Percentiles rank a stretch among this genome's conserved stretches.
These are phyloP conservation scores for Tylopilus orsonianus DNA, from an alignment of 1,284 basidiomycete species.

Conservation along the genomic window DNA sequence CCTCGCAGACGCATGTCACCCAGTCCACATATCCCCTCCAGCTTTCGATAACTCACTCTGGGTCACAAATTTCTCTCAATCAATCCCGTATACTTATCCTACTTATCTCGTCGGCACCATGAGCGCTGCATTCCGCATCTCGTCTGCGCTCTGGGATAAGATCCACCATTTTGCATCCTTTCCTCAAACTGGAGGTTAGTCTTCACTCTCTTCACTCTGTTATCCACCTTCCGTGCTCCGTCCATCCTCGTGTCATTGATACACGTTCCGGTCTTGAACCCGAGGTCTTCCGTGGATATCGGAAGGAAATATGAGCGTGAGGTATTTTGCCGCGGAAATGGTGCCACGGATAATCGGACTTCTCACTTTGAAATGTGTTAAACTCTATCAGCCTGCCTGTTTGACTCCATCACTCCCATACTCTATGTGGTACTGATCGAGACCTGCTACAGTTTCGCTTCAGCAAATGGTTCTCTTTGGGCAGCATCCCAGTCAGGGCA, in stretches of 20 bases:
- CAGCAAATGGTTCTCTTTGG: slow-evolving; percentile 33
- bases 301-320: background rate
- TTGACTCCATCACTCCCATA: background rate
- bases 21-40: background rate
- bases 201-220: slow-evolving; percentile 63
- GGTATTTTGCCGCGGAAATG: background rate
- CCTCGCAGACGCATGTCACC: slow-evolving; percentile 25
- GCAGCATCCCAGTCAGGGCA: slow-evolving; percentile 32
- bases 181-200: slow-evolving; percentile 84
- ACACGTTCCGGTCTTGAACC: background rate
- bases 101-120: slow-evolving; percentile 8
- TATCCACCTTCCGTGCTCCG: background rate
- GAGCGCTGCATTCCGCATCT: slow-evolving; percentile 60
- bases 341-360: background rate
- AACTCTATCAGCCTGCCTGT: background rate
- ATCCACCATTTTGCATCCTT: slow-evolving; percentile 94
- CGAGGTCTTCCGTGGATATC: slow-evolving; percentile 6
- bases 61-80: background rate
- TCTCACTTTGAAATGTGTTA: background rate
- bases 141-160: slow-evolving; percentile 82
- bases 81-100: background rate
- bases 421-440: slow-evolving; percentile 7
- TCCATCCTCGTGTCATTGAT: background rate
- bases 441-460: slow-evolving; percentile 21
- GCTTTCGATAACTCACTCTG: slow-evolving; percentile 17